Evolutionary conservation across 2,329 filamentous ascomycete genomes (phyloP).

Genomic region (Colletotrichum spinosum): DNA sequence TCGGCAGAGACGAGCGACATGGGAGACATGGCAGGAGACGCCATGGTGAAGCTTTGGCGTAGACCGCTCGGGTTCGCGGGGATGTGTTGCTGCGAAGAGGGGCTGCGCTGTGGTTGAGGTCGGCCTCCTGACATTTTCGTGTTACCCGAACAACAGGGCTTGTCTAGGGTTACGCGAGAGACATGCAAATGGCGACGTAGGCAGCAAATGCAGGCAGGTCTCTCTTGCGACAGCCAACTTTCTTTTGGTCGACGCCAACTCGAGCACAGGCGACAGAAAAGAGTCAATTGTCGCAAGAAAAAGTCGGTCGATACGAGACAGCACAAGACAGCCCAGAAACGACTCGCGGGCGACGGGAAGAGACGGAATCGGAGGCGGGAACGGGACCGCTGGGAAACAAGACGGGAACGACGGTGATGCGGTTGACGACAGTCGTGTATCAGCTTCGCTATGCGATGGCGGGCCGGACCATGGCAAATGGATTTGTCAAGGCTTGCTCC

Average conservation of each 20-base stretch:
- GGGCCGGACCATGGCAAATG: slow-evolving; percentile 29
- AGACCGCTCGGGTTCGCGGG: slow-evolving; percentile 59
- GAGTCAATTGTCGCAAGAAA: background rate
- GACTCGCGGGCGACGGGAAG: slow-evolving; percentile 19
- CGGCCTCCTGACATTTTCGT: slow-evolving; percentile 35
- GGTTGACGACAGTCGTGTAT: slow-evolving; percentile 17
- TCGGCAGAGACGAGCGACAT: slow-evolving; percentile 33
- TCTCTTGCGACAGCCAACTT: no score
- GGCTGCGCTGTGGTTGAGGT: slow-evolving; percentile 31
- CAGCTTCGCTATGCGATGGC: slow-evolving; percentile 13
- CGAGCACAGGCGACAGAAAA: no score
- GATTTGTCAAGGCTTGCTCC: slow-evolving; percentile 23
- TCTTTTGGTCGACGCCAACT: no score
- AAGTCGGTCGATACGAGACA: background rate
- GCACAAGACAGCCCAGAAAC: background rate
- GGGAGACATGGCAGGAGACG: slow-evolving; percentile 28
- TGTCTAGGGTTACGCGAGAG: background rate
- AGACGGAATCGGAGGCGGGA: slow-evolving; percentile 1
- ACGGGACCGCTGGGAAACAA: background rate
- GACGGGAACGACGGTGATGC: slow-evolving; percentile 31
- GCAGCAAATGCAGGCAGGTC: background rate
- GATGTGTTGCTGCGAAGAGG: slow-evolving; percentile 48
- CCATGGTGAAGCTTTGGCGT: slow-evolving; percentile 55
- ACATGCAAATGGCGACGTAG: slow-evolving; percentile 7
- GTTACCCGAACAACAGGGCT: slow-evolving; percentile 1